These are phyloP conservation scores for Paxillus rubicundulus DNA, from an alignment of 768 basidiomycete genomes.

Conservation along the genomic window DNA sequence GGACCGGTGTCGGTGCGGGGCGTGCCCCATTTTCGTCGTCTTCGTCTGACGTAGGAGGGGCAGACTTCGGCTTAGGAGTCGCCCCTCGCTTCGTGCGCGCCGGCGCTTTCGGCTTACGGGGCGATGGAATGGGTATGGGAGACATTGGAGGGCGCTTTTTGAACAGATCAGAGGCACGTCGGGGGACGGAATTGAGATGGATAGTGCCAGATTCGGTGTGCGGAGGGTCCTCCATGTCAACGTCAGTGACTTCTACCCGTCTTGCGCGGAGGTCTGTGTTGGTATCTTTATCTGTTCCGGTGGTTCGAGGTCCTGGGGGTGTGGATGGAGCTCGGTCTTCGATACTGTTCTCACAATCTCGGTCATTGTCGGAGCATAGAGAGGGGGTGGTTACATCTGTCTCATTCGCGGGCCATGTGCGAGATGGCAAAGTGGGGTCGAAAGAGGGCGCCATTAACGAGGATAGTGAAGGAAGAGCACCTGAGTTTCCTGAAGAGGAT, in stretches of 20 bases:
- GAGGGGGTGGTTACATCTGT: constrained; percentile 60
- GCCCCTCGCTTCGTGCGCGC: constrained; percentile 41
- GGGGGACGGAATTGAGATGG: constrained; percentile 7
- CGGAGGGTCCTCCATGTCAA: constrained; percentile 33
- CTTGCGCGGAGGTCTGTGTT: constrained; percentile 1
- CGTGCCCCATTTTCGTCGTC: constrained; percentile 25
- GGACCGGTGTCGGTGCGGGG: constrained; percentile 9
- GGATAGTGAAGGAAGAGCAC: background rate
- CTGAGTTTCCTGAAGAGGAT: constrained; percentile 6
- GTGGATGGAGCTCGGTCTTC: constrained; percentile 49
- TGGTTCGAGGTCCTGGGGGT: constrained; percentile 43
- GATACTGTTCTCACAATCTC: constrained; percentile 41
- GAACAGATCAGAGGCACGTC: constrained; percentile 41
- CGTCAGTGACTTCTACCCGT: constrained; percentile 34
- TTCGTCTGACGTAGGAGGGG: constrained; percentile 18
- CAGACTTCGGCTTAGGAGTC: constrained; percentile 27
- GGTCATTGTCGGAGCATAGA: constrained; percentile 71
- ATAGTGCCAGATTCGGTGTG: constrained; percentile 11
- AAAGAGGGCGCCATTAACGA: constrained; percentile 26
- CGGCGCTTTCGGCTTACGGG: constrained; percentile 58
- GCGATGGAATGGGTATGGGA: constrained; percentile 53
- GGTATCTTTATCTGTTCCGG: background rate
- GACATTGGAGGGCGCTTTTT: constrained; percentile 62
- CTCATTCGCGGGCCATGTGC: constrained; percentile 34
- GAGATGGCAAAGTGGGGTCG: constrained; percentile 18